phyloP scores from a whole-genome alignment of 768 basidiomycete genomes.

The Amanita muscaria region DNA sequence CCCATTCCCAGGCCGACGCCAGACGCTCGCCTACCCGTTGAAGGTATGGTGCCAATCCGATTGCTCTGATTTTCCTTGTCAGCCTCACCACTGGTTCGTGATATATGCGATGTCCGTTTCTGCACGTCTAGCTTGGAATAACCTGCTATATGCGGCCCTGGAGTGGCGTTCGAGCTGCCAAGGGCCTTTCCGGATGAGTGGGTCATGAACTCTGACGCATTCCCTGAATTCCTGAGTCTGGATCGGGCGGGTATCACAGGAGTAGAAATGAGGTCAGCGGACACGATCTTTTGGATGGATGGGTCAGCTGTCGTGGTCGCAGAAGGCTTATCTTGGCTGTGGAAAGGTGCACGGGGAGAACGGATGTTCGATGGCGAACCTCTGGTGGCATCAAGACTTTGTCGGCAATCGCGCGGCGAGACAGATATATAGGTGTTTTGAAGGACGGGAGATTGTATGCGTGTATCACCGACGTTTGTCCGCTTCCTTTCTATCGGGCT shows the following conservation, averaged over 20 bases:
- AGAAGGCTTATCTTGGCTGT: neutral
- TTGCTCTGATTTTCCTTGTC: constrained; percentile 38
- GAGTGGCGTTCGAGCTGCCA: neutral
- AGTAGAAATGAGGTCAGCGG: no score
- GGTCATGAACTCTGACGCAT: neutral
- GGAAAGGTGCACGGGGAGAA: neutral
- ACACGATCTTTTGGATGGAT: no score
- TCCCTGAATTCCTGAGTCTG: neutral
- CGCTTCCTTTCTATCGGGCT: neutral
- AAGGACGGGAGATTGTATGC: neutral
- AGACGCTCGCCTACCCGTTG: constrained; percentile 23
- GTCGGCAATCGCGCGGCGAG: neutral
- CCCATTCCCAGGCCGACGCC: constrained; percentile 24
- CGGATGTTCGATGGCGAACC: neutral
- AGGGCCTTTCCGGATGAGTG: neutral
- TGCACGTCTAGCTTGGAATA: neutral
- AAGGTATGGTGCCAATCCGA: constrained; percentile 26
- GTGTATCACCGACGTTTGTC: neutral
- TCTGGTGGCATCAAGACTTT: neutral
- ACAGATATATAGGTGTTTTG: neutral
- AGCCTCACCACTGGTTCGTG: constrained; percentile 2
- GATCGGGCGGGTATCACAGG: no score
- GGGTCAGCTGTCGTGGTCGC: no score
- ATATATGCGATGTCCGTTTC: neutral
- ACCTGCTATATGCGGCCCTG: neutral